phyloP scores from a whole-genome alignment of 345 rosid genomes.

The Cardamine chenopodiifolia region DNA sequence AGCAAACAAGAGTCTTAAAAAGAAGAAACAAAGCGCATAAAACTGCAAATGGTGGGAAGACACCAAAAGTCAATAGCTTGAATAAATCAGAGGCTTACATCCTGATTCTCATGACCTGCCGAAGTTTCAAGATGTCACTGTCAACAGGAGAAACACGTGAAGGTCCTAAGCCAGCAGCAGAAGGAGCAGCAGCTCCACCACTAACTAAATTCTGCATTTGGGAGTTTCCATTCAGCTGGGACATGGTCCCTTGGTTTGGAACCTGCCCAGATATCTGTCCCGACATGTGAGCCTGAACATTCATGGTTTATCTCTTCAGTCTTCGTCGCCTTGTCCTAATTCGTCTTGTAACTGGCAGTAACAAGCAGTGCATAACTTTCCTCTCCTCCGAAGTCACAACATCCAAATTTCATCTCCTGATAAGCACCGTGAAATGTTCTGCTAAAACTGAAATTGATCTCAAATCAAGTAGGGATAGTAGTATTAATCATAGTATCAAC shows the following conservation, averaged over 20 bases:
- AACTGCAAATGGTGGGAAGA: not conserved
- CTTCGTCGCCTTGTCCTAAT: constrained; percentile 40
- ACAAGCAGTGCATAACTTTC: constrained; percentile 46
- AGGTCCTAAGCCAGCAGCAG: constrained; percentile 43
- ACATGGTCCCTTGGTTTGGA: constrained; percentile 61
- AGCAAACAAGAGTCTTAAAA: not conserved
- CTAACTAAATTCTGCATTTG: constrained; percentile 70
- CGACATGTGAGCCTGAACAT: constrained; percentile 71
- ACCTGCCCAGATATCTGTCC: constrained; percentile 73
- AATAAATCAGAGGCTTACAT: constrained; percentile 53
- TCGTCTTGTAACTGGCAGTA: constrained; percentile 39
- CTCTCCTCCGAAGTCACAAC: constrained; percentile 23
- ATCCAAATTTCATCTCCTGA: constrained; percentile 47
- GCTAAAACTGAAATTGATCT: constrained; percentile 13
- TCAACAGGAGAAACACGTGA: constrained; percentile 45
- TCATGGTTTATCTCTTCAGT: constrained; percentile 52
- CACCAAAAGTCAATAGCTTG: not conserved
- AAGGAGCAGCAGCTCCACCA: constrained; percentile 30
- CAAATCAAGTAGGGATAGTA: not conserved
- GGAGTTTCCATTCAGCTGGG: constrained; percentile 77
- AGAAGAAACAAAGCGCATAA: not conserved
- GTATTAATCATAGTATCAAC: constrained; percentile 11
- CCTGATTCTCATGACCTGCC: constrained; percentile 51
- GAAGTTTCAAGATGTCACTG: constrained; percentile 50
- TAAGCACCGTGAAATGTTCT: constrained; percentile 18